These are phyloP conservation scores for Tripidium arundinaceum DNA, from an alignment of 202 grass and related monocot species.

Conservation along the genomic window DNA sequence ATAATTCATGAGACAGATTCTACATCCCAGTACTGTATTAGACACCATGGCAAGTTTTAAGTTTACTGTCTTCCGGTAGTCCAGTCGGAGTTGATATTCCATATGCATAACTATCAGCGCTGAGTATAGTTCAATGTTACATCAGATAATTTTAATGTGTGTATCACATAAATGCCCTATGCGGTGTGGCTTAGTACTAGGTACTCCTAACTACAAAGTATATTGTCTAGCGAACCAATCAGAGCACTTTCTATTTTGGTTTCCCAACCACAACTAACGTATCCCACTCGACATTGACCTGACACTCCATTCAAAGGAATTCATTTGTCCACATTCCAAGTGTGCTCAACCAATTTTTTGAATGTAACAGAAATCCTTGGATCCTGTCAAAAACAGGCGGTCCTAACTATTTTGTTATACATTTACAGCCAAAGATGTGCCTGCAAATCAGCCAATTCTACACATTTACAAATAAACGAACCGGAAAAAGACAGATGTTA, in stretches of 20 bases:
- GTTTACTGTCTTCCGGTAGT: not conserved
- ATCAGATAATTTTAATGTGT: not conserved
- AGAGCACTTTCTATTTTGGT: not conserved
- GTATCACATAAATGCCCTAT: not conserved
- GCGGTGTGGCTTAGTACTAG: not conserved
- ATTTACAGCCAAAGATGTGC: not conserved
- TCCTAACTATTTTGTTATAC: constrained; percentile 2
- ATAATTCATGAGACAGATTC: not conserved
- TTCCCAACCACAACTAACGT: not conserved
- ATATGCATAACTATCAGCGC: not conserved
- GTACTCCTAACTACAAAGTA: not conserved
- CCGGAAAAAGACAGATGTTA: not conserved
- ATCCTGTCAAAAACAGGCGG: not conserved
- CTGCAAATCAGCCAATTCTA: not conserved
- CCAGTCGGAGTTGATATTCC: not conserved
- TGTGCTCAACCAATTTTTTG: not conserved
- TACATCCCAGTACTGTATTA: not conserved
- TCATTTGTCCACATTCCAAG: not conserved
- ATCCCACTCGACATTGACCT: constrained; percentile 16
- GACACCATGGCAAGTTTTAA: not conserved
- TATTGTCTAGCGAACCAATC: constrained; percentile 1
- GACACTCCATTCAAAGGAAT: not conserved
- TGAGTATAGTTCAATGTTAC: not conserved
- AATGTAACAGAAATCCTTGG: not conserved
- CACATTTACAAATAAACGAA: not conserved